Conservation (phyloP, 108 stramenopile genomes). For the Cyclostephanos invisitatus region DNA sequence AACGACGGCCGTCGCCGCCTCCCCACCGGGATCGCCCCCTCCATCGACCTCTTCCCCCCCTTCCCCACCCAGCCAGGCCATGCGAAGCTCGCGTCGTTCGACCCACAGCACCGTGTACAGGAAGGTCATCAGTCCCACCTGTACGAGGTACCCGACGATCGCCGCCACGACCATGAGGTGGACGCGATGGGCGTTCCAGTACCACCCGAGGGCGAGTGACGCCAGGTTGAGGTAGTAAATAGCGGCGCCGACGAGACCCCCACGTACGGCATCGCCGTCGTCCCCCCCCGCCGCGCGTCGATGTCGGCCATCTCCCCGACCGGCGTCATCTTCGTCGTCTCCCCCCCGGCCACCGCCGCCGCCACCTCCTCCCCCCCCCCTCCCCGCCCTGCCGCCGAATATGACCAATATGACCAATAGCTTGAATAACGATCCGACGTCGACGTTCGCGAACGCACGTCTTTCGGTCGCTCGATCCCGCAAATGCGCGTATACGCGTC, state of each 20-base stretch:
- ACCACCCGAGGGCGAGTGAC: conserved; percentile 5
- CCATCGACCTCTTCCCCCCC: not conserved
- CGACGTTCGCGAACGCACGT: conserved; percentile 36
- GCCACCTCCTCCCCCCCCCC: not conserved
- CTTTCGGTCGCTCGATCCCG: conserved; percentile 26
- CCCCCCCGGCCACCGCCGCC: not conserved
- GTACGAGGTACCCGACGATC: conserved; percentile 34
- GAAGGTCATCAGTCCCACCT: conserved; percentile 43
- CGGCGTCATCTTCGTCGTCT: not conserved
- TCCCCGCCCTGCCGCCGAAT: conserved; percentile 26
- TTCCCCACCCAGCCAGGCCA: conserved; percentile 21
- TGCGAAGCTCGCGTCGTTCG: conserved; percentile 33
- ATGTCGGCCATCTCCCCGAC: not conserved
- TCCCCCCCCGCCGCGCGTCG: not conserved
- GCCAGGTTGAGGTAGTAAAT: not conserved
- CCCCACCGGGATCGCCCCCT: conserved; percentile 1
- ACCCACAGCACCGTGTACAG: conserved; percentile 46
- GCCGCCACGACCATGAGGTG: conserved; percentile 28
- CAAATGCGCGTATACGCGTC: conserved; percentile 28
- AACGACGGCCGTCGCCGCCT: not conserved
- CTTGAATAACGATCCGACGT: conserved; percentile 31
- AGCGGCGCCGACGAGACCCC: conserved; percentile 6
- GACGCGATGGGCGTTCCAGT: conserved; percentile 25
- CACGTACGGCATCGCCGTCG: conserved; percentile 4
- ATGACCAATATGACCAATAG: conserved; percentile 40